phyloP scores from a whole-genome alignment of 371 early-diverging fungal species.

The Rhizopus delemar region DNA sequence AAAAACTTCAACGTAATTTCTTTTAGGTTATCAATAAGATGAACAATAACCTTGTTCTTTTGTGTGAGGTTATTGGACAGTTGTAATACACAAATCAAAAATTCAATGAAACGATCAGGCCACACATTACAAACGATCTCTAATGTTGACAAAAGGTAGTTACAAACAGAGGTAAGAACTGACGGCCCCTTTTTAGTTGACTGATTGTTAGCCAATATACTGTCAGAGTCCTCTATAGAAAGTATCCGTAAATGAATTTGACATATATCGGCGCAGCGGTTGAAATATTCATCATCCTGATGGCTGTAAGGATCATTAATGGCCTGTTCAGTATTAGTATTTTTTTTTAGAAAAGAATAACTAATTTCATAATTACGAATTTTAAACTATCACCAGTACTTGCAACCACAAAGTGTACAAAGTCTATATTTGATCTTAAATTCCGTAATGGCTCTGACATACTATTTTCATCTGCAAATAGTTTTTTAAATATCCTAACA shows the following conservation, averaged over 20 bases:
- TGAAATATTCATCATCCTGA: conserved; percentile 13
- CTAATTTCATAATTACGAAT: conserved; percentile 16
- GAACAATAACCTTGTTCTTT: conserved; percentile 9
- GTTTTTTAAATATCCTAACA: conserved; percentile 27
- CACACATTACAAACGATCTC: conserved; percentile 30
- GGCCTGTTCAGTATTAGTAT: conserved; percentile 8
- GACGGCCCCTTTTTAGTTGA: conserved; percentile 24
- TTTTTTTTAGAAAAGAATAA: not conserved
- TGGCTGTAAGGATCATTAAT: conserved; percentile 24
- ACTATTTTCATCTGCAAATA: conserved; percentile 25
- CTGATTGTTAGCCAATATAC: conserved; percentile 37
- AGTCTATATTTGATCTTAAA: conserved; percentile 42
- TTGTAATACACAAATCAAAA: not conserved
- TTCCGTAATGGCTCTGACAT: conserved; percentile 5
- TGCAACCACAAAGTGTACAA: conserved; percentile 46
- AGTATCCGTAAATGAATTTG: conserved; percentile 30
- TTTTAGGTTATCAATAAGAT: not conserved
- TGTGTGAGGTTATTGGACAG: not conserved
- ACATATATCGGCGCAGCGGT: conserved; percentile 10
- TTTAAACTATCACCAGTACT: conserved; percentile 29
- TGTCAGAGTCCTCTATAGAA: conserved; percentile 40
- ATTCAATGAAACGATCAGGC: conserved; percentile 26
- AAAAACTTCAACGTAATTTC: conserved; percentile 30
- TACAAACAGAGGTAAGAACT: conserved; percentile 20
- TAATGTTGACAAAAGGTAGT: conserved; percentile 15